Evolutionary conservation across 495 filamentous ascomycete genomes (phyloP), one percentile per base, ranked within the genome.

Genomic region (Viridothelium virens): DNA sequence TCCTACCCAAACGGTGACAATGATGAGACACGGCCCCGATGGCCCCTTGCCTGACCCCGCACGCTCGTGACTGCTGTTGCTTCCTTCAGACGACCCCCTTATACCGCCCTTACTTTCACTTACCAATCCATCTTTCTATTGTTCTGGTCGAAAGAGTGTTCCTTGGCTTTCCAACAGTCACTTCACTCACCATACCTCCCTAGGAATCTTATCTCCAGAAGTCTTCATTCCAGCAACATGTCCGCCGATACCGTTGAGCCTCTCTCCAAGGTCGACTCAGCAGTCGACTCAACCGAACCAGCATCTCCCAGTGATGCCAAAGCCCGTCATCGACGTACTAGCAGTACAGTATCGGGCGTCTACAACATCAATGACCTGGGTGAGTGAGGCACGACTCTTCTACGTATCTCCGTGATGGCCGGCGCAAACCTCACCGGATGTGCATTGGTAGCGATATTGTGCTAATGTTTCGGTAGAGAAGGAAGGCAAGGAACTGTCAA

Each of bases 351-450:
- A 39, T 78, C 84, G 63, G 88, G 86, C 65, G 85, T 95, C 64
- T 87, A 79, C 78, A 95, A 90, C 76, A 91, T 96, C 80, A 85
- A 84, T 70, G 92, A 96, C 69, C 81, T 96, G 68, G 88, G 91
- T 96, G 80, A 73, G 86, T 76, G 37, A 25, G 12, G 12, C 11
- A 44, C 25, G 25, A 25, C 25, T 25, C 25, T 25, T 25, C 25
- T 25, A 25, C 25, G 25, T 25, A 25, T 25, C 25, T 25, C 25
- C 25, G 25, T 25, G 25, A 25, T 25, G 25, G 25, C 25, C 25
- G 25, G 25, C 25, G 25, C 25, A 25, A 25, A 25, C 25, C 25
- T 25, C 25, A 25, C 25, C 61, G 47, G 7, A 59, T n/a, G 18
- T 59, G 14, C 41, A 14, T 14, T 44, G 14, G 7, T 14, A 10